Evolutionary conservation across 2,329 filamentous ascomycete genomes (phyloP).

Genomic region (Pseudocercospora crystallina): DNA sequence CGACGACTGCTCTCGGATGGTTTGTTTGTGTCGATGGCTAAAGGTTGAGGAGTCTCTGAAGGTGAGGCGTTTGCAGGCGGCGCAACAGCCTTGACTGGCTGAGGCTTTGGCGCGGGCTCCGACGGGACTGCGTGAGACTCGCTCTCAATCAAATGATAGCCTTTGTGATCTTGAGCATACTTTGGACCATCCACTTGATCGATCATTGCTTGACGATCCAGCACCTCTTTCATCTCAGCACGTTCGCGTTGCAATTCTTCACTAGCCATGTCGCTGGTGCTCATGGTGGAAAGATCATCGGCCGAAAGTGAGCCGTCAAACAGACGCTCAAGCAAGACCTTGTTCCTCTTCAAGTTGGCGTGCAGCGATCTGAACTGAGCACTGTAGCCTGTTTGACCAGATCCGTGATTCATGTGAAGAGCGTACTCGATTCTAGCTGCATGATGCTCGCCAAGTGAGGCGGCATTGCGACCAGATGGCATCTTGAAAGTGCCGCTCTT

Average conservation of each 20-base stretch:
- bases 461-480: slow-evolving; percentile 62
- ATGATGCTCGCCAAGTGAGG: slow-evolving; percentile 66
- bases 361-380: slow-evolving; percentile 71
- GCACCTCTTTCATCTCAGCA: slow-evolving; percentile 72
- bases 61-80: slow-evolving; percentile 31
- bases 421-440: slow-evolving; percentile 78
- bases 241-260: slow-evolving; percentile 80
- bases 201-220: slow-evolving; percentile 81
- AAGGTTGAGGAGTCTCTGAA: slow-evolving; percentile 19
- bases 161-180: slow-evolving; percentile 88
- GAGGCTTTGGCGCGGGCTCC: not conserved
- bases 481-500: slow-evolving; percentile 62
- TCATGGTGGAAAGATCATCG: slow-evolving; percentile 81
- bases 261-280: slow-evolving; percentile 84
- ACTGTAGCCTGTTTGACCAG: slow-evolving; percentile 54
- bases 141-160: slow-evolving; percentile 83
- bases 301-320: slow-evolving; percentile 71
- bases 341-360: slow-evolving; percentile 87
- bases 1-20: slow-evolving; percentile 34
- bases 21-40: slow-evolving; percentile 22
- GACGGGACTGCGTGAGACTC: slow-evolving; percentile 44
- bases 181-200: slow-evolving; percentile 71
- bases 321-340: slow-evolving; percentile 72
- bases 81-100: slow-evolving; percentile 1
- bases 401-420: slow-evolving; percentile 56